A percentile compares a stretch with the other conserved stretches of the same genome.
These are phyloP conservation scores for Lodderomyces metapsilosis DNA, from an alignment of 1,139 yeast genomes.

Conservation along the genomic window DNA sequence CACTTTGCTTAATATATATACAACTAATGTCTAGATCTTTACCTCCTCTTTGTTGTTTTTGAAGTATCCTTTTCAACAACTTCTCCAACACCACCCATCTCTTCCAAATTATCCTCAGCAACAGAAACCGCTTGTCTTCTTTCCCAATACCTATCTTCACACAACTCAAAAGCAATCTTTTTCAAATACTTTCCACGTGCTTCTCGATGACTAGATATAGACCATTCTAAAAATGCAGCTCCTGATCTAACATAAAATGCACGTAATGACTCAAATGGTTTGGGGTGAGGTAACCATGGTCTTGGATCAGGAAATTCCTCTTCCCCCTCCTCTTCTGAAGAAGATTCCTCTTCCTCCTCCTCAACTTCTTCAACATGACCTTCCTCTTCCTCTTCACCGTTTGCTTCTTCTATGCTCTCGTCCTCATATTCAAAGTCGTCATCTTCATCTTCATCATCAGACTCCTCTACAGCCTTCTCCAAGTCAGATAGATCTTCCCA, in stretches of 20 bases:
- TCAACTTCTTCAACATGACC: conserved; percentile 53
- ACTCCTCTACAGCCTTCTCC: conserved; percentile 25
- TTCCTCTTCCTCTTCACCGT: conserved; percentile 49
- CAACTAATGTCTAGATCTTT: conserved; percentile 9
- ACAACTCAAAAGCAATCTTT: conserved; percentile 83
- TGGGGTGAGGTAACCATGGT: conserved; percentile 97
- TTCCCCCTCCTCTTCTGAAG: conserved; percentile 60
- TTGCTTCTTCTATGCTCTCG: conserved; percentile 62
- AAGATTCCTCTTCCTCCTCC: conserved; percentile 61
- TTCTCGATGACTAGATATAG: conserved; percentile 77
- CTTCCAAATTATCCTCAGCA: conserved; percentile 87
- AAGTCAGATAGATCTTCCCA: conserved; percentile 76
- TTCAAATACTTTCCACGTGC: conserved; percentile 91
- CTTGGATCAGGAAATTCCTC: conserved; percentile 81
- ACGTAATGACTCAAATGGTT: conserved; percentile 85
- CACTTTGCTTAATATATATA: conserved; percentile 69
- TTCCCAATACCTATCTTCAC: conserved; percentile 98
- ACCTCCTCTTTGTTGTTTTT: conserved; percentile 45
- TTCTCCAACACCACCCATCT: conserved; percentile 88
- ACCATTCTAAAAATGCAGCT: conserved; percentile 87
- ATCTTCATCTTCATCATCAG: conserved; percentile 46
- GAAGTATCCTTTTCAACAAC: conserved; percentile 77
- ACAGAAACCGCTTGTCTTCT: conserved; percentile 89
- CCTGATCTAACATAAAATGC: conserved; percentile 86
- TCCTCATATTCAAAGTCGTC: conserved; percentile 60